A percentile compares a stretch with the other conserved stretches of the same genome.
These are phyloP conservation scores for Silybum marianum DNA, from an alignment of 129 eudicot species.

Conservation along the genomic window DNA sequence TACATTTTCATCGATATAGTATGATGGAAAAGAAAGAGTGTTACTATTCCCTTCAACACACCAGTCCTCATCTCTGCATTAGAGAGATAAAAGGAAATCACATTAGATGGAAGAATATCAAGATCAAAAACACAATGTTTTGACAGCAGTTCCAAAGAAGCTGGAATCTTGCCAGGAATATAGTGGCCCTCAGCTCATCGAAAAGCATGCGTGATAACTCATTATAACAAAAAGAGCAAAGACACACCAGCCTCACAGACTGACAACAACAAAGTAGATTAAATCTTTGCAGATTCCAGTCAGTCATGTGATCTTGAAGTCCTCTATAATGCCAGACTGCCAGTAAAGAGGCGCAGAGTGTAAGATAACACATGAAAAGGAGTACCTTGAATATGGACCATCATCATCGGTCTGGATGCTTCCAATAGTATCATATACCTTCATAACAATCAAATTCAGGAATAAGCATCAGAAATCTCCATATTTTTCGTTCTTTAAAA, in stretches of 20 bases:
- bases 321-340: constrained; percentile 15
- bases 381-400: constrained; percentile 67
- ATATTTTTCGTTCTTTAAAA: neutral
- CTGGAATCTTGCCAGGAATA: neutral
- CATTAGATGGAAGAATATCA: constrained; percentile 24
- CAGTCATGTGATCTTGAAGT: constrained; percentile 12
- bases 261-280: neutral
- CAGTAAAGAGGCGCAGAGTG: constrained; percentile 11
- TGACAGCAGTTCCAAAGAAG: neutral
- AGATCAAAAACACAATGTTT: constrained; percentile 16
- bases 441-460: constrained; percentile 29
- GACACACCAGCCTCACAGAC: neutral
- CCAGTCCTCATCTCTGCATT: constrained; percentile 94
- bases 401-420: constrained; percentile 73
- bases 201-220: neutral
- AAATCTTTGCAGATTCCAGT: constrained; percentile 9
- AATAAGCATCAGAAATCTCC: constrained; percentile 24
- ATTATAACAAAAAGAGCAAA: neutral
- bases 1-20: constrained; percentile 98
- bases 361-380: neutral
- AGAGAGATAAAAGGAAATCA: constrained; percentile 23
- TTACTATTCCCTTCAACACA: constrained; percentile 75
- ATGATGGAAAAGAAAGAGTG: constrained; percentile 86
- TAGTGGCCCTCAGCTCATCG: constrained; percentile 11
- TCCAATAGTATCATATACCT: constrained; percentile 88